These are phyloP conservation scores for Seminavis robusta DNA, from an alignment of 108 stramenopile genomes.

Conservation along the genomic window DNA sequence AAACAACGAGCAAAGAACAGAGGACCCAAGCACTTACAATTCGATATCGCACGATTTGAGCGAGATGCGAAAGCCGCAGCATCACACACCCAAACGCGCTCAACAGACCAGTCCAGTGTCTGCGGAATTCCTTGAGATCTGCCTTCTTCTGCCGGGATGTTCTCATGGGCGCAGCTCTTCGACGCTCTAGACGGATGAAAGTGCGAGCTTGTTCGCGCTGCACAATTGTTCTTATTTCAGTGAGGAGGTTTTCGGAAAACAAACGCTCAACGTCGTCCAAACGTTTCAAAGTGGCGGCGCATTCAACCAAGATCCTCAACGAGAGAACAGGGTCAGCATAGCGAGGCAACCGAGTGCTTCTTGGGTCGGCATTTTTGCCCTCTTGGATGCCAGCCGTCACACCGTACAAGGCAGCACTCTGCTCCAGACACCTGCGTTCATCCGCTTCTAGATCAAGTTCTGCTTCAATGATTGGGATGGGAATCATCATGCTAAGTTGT, in stretches of 20 bases:
- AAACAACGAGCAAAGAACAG: background rate
- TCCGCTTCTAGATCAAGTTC: constrained; percentile 83
- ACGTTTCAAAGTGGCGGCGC: constrained; percentile 58
- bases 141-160: constrained; percentile 21
- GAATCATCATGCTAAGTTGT: constrained; percentile 42
- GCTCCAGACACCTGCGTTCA: constrained; percentile 75
- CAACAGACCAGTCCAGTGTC: constrained; percentile 65
- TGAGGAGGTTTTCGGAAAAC: constrained; percentile 48
- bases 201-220: constrained; percentile 78
- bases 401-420: constrained; percentile 28
- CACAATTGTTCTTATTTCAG: constrained; percentile 60
- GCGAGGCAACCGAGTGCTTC: constrained; percentile 38
- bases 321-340: constrained; percentile 73
- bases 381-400: constrained; percentile 12
- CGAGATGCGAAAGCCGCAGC: constrained; percentile 72
- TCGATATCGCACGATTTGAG: constrained; percentile 81
- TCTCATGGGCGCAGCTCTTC: constrained; percentile 8
- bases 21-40: constrained; percentile 54
- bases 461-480: constrained; percentile 58
- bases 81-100: constrained; percentile 78
- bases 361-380: no score
- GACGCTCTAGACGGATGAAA: constrained; percentile 59
- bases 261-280: constrained; percentile 81
- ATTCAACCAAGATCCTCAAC: constrained; percentile 78
- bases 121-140: constrained; percentile 66